A percentile compares a stretch with the other conserved stretches of the same genome.
Evolutionary conservation across 768 basidiomycete genomes (phyloP).

Genomic region (Agaricus blazei): DNA sequence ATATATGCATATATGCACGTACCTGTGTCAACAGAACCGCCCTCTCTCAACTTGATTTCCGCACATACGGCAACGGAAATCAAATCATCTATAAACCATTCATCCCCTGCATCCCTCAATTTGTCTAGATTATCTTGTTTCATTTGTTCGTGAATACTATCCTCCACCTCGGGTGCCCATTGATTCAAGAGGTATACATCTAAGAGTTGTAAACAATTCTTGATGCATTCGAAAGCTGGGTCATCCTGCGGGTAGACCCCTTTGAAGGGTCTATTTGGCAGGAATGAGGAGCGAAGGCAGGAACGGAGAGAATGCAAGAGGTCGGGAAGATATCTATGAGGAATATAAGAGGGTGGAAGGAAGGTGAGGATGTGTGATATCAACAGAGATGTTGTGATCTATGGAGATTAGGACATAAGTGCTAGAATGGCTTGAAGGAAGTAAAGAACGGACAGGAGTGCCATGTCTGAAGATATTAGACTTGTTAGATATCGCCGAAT

Average conservation of each 20-base stretch:
- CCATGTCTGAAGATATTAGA: conserved; percentile 29
- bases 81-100: conserved; percentile 43
- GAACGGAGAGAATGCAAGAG: conserved; percentile 27
- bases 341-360: conserved; percentile 41
- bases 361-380: conserved; percentile 43
- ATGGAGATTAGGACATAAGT: neutral
- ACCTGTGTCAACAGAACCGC: conserved; percentile 16
- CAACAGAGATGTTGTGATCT: conserved; percentile 55
- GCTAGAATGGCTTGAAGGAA: neutral
- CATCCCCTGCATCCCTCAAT: conserved; percentile 33
- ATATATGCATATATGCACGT: conserved; percentile 7
- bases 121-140: conserved; percentile 12
- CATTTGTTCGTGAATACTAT: neutral
- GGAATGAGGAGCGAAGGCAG: conserved; percentile 31
- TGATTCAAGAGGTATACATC: conserved; percentile 60
- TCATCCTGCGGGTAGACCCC: conserved; percentile 20
- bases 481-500: conserved; percentile 28
- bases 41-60: conserved; percentile 25
- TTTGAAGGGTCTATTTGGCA: conserved; percentile 26
- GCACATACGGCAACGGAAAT: conserved; percentile 47
- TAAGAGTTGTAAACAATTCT: conserved; percentile 53
- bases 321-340: conserved; percentile 25
- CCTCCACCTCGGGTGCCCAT: conserved; percentile 31
- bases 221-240: conserved; percentile 36
- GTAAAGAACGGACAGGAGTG: conserved; percentile 25